A percentile compares a stretch with the other conserved stretches of the same genome.
Conservation (phyloP, 768 basidiomycete genomes). For the Hortiboletus campestris region DNA sequence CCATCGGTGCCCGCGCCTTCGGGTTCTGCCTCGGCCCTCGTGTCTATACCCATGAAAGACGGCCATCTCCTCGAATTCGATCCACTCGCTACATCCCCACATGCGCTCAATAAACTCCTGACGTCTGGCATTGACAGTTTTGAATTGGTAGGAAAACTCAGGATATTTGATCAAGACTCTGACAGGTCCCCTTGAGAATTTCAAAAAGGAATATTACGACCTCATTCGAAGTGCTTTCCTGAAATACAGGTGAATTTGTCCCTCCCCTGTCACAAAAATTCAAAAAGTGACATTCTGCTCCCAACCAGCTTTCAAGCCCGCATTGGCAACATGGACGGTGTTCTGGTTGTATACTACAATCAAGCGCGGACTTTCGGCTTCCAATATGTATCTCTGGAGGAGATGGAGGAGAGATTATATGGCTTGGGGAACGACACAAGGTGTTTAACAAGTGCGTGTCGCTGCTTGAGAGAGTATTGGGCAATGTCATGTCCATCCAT, state of each 20-base stretch:
- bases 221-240: conserved; percentile 91
- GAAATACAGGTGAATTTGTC: conserved; percentile 71
- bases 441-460: conserved; percentile 73
- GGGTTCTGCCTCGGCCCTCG: conserved; percentile 50
- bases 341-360: conserved; percentile 86
- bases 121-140: background rate
- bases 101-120: conserved; percentile 63
- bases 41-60: conserved; percentile 77
- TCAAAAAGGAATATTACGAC: conserved; percentile 94
- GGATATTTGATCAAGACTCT: conserved; percentile 70
- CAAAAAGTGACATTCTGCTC: background rate
- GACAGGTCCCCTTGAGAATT: conserved; percentile 69
- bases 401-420: conserved; percentile 84
- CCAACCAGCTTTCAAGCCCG: conserved; percentile 83
- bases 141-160: conserved; percentile 60
- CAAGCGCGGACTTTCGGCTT: conserved; percentile 88
- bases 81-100: conserved; percentile 70
- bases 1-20: background rate
- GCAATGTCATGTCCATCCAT: conserved; percentile 57
- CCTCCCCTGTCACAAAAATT: background rate
- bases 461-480: conserved; percentile 64
- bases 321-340: conserved; percentile 96
- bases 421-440: conserved; percentile 57
- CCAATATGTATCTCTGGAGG: conserved; percentile 83
- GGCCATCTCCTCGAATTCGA: conserved; percentile 86